These are phyloP conservation scores for Pneumocystis canis DNA, from an alignment of 1,139 yeast species.

Conservation along the genomic window DNA sequence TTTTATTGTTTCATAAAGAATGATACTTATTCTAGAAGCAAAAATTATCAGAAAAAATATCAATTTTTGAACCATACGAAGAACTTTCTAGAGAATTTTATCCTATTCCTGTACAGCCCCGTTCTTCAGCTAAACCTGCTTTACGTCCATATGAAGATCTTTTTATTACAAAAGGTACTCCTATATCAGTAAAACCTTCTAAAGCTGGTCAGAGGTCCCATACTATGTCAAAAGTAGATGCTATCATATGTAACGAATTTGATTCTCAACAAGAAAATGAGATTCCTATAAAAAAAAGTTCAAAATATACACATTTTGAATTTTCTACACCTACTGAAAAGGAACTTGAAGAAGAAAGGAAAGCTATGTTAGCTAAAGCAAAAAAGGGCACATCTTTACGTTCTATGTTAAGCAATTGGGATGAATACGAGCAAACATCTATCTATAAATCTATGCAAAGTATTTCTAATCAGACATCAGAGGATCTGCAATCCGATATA, in stretches of 20 bases:
- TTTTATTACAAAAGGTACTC: neutral
- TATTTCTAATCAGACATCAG: neutral
- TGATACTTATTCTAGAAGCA: neutral
- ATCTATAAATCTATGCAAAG: neutral
- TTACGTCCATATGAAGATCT: conserved; percentile 2
- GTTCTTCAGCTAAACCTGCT: neutral
- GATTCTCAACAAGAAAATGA: neutral
- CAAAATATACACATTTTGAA: neutral
- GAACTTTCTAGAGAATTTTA: neutral
- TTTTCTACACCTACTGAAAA: neutral
- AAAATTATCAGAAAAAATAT: neutral
- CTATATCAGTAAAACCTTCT: neutral
- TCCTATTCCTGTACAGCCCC: neutral
- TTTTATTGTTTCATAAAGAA: neutral
- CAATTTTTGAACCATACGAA: neutral
- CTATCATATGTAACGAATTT: neutral
- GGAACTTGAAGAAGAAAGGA: neutral
- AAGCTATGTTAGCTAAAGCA: neutral
- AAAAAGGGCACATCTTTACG: neutral
- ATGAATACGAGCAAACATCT: neutral
- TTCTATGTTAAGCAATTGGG: neutral
- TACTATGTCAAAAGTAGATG: neutral
- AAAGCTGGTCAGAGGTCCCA: neutral
- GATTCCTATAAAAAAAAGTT: neutral
- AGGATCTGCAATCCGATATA: neutral